Percentiles rank a stretch among this genome's conserved stretches.
These are phyloP conservation scores for Epichloe amarillans DNA, from an alignment of 2,329 filamentous ascomycete species.

Conservation along the genomic window DNA sequence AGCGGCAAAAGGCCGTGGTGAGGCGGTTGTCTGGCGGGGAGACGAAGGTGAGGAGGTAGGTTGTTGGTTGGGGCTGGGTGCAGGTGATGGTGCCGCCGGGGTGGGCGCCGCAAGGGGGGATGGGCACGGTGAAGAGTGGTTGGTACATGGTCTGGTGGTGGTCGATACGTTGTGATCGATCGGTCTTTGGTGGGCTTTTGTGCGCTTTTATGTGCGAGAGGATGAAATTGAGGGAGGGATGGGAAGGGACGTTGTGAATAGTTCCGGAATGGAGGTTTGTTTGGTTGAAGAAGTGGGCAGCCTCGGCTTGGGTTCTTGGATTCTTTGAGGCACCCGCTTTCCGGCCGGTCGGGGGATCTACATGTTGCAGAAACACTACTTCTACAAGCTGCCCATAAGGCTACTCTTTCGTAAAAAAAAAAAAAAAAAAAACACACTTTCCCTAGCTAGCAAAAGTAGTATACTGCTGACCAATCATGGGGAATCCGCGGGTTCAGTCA, in stretches of 20 bases:
- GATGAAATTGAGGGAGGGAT: not conserved
- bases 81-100: conserved; percentile 46
- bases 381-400: too few species aligned
- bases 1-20: conserved; percentile 51
- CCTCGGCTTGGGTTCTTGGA: not conserved
- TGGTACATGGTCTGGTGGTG: conserved; percentile 1
- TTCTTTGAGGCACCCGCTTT: not conserved
- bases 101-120: conserved; percentile 35
- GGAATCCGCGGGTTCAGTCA: too few species aligned
- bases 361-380: too few species aligned
- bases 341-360: too few species aligned
- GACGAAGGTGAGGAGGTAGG: conserved; percentile 62
- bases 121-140: conserved; percentile 30
- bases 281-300: not conserved
- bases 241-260: not conserved
- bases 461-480: too few species aligned
- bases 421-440: too few species aligned
- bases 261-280: not conserved
- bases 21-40: conserved; percentile 67
- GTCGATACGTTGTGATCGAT: too few species aligned
- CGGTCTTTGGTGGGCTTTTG: not conserved
- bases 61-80: conserved; percentile 42
- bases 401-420: too few species aligned
- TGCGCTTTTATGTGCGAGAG: not conserved
- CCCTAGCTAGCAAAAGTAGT: too few species aligned